Evolutionary conservation across 306 rosid species (phyloP).

Genomic region (Rosa persica): DNA sequence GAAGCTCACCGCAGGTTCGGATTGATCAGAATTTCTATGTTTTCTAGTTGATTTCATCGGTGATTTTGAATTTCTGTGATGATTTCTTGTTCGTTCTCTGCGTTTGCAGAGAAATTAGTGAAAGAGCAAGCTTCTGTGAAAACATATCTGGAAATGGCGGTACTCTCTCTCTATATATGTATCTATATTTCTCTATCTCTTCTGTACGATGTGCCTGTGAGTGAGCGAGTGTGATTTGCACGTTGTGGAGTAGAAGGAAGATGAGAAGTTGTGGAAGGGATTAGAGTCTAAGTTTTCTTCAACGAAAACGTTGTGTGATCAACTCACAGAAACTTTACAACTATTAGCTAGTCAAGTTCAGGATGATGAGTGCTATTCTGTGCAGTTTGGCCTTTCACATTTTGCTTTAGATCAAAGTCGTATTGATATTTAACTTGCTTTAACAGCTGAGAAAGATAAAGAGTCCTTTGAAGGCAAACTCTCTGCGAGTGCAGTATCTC

Average conservation of each 20-base stretch:
- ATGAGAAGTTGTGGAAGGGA: too few species aligned
- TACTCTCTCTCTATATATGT: too few species aligned
- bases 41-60: conserved; percentile 19
- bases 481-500: conserved; percentile 53
- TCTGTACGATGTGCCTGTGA: too few species aligned
- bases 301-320: conserved; percentile 56
- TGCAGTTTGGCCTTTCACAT: background rate
- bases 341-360: conserved; percentile 76
- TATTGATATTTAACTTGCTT: conserved; percentile 18
- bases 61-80: conserved; percentile 3
- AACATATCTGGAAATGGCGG: too few species aligned
- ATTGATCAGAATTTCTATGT: conserved; percentile 14
- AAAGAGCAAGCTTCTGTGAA: too few species aligned
- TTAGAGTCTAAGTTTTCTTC: too few species aligned
- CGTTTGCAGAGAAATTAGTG: too few species aligned
- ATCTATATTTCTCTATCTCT: too few species aligned
- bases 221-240: too few species aligned
- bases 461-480: conserved; percentile 65
- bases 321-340: conserved; percentile 78
- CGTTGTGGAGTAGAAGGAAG: too few species aligned
- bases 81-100: too few species aligned
- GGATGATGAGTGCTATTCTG: conserved; percentile 48
- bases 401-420: background rate
- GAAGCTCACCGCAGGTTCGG: conserved; percentile 83
- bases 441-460: conserved; percentile 77